These are phyloP conservation scores for Leucaena leucocephala DNA, from an alignment of 306 rosid species.

Conservation along the genomic window DNA sequence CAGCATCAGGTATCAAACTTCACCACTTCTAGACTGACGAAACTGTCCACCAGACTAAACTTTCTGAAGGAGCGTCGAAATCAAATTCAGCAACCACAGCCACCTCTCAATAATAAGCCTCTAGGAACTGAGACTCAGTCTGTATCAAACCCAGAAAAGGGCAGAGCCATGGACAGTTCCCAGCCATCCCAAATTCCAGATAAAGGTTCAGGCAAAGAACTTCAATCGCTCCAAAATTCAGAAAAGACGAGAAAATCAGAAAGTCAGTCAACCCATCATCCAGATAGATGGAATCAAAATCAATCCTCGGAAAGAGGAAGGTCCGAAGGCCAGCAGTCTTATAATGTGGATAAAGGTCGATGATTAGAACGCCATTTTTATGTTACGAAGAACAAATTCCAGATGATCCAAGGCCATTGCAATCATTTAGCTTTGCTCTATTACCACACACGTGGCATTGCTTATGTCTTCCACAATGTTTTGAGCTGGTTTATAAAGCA, in stretches of 20 bases:
- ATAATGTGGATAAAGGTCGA: slow-evolving; percentile 41
- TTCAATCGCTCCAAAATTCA: slow-evolving; percentile 33
- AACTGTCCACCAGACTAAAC: slow-evolving; percentile 63
- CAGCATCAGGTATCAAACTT: slow-evolving; percentile 49
- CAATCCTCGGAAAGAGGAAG: slow-evolving; percentile 55
- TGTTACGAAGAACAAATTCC: slow-evolving; percentile 23
- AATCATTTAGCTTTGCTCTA: slow-evolving; percentile 26
- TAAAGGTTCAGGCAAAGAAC: slow-evolving; percentile 35
- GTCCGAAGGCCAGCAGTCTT: slow-evolving; percentile 45
- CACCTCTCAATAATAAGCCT: slow-evolving; percentile 32
- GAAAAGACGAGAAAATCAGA: slow-evolving; percentile 51
- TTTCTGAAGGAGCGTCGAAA: slow-evolving; percentile 73
- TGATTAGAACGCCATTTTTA: neutral
- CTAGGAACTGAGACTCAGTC: slow-evolving; percentile 21
- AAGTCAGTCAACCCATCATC: slow-evolving; percentile 38
- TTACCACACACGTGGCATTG: slow-evolving; percentile 25
- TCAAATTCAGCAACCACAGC: slow-evolving; percentile 36
- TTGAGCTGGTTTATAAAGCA: slow-evolving; percentile 27
- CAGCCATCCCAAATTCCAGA: slow-evolving; percentile 22
- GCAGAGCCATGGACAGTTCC: slow-evolving; percentile 13
- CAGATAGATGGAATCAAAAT: slow-evolving; percentile 47
- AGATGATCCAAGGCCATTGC: slow-evolving; percentile 46
- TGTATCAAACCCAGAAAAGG: slow-evolving; percentile 23
- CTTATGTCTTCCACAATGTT: slow-evolving; percentile 31
- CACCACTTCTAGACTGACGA: slow-evolving; percentile 56